phyloP scores from a whole-genome alignment of 495 filamentous ascomycete genomes.

The Trypethelium eluteriae region DNA sequence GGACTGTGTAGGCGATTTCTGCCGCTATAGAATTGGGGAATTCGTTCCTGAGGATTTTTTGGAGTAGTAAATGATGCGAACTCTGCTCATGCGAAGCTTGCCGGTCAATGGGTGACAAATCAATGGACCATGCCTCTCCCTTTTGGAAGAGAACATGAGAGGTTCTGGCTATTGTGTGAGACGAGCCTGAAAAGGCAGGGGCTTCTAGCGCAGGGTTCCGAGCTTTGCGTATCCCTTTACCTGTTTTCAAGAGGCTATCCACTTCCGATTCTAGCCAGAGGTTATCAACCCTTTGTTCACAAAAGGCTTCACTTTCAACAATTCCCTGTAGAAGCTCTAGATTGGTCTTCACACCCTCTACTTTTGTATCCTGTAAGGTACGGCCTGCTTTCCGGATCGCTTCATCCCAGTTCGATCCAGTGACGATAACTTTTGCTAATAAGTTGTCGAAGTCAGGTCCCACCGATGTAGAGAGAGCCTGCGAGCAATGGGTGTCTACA shows the following conservation, averaged over 20 bases:
- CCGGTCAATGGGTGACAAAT: constrained; percentile 11
- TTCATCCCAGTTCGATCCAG: constrained; percentile 45
- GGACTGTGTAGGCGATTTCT: constrained; percentile 46
- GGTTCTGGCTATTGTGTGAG: constrained; percentile 20
- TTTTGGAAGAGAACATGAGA: constrained; percentile 21
- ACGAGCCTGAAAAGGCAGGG: constrained; percentile 14
- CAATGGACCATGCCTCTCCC: constrained; percentile 27
- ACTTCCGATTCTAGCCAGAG: constrained; percentile 51
- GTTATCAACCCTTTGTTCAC: constrained; percentile 42
- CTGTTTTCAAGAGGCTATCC: constrained; percentile 33
- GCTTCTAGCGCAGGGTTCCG: background rate
- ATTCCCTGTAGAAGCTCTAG: constrained; percentile 48
- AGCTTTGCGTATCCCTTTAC: constrained; percentile 21
- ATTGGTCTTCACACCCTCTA: constrained; percentile 51
- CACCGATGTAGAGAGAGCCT: constrained; percentile 38
- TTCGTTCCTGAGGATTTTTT: constrained; percentile 49
- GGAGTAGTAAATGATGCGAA: constrained; percentile 43
- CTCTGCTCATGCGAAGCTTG: background rate
- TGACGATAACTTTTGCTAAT: constrained; percentile 55
- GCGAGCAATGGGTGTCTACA: constrained; percentile 47
- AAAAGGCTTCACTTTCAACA: constrained; percentile 43
- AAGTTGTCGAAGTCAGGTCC: constrained; percentile 54
- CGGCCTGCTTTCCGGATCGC: constrained; percentile 46
- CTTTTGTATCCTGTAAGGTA: constrained; percentile 46
- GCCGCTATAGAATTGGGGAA: constrained; percentile 50